Base-by-base conservation (phyloP, 805 yeast genomes). In the Metahyphopichia silvanorum region DNA sequence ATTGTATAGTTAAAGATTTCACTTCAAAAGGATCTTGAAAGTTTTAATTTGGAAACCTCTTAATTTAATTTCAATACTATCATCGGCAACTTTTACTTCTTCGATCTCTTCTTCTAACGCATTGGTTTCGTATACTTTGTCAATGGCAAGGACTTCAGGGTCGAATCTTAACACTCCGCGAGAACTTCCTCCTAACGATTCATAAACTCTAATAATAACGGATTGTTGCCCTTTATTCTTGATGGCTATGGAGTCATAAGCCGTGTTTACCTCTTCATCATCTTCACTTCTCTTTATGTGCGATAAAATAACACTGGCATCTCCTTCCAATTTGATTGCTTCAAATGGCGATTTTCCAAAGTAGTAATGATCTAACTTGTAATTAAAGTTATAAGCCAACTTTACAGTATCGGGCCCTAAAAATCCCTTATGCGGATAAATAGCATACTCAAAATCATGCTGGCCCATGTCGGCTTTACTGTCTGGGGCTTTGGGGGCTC, bases 401-500 rank as follows among this genome's bases (percentile, higher is more conserved):
- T 76, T 74, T 10, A 91, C 89, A 3, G 87, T 79, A 16, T 77
- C 76, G 1, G 70, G 53, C 7, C 76, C 69, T 30, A 91, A 63
- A 0, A 73, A 59, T 3, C 95, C 96, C 14, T 51, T 46, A 56
- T 91, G 98, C 4, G 98, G 97, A 37, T 76, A 74, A 22, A 91
- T 59, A 0, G 94, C 94, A 58, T 89, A 93, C 40, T 78, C 78
- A 63, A 93, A 84, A 36, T 66, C 67, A 57, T 91, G 98, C 13
- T 63, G 53, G 3, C 96, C 98, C 85, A 93, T 87, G 56, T 91
- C 98, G 6, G 98, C 97, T 52, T 78, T 71, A 6, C 82, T 89
- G 70, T 91, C 98, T 0, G 98, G 98, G 14, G 87, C 85, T 60
- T 93, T 91, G 19, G 98, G 88, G 10, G 96, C 77, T 52, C 98